Percentiles rank a stretch among this genome's conserved stretches.
Evolutionary conservation across 1,284 basidiomycete species (phyloP).

Genomic region (Moesziomyces antarcticus): DNA sequence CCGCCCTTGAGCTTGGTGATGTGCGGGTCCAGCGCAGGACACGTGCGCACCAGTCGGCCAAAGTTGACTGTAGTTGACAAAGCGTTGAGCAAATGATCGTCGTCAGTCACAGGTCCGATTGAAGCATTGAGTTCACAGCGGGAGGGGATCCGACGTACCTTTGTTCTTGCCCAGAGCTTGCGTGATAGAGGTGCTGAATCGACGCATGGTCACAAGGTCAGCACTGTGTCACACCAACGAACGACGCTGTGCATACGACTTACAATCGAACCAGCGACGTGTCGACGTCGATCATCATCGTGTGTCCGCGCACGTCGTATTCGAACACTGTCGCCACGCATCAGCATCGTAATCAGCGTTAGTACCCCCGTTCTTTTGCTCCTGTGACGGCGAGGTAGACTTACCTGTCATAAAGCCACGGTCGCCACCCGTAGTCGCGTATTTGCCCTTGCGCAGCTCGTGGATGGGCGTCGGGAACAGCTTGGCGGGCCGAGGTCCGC

Average conservation of each 20-base stretch:
- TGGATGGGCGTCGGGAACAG: conserved; percentile 32
- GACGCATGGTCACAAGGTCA: no score
- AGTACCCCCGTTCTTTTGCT: no score
- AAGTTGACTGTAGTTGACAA: conserved; percentile 31
- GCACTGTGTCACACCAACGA: no score
- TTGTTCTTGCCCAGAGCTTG: conserved; percentile 51
- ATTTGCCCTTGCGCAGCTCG: conserved; percentile 39
- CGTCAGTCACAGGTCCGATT: no score
- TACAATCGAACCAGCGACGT: conserved; percentile 49
- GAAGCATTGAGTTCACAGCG: no score
- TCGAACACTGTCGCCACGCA: conserved; percentile 37
- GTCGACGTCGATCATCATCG: conserved; percentile 55
- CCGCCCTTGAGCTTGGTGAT: conserved; percentile 55
- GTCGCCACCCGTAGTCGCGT: conserved; percentile 42
- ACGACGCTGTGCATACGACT: conserved; percentile 1
- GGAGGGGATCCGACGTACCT: conserved; percentile 12
- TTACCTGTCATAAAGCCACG: conserved; percentile 45
- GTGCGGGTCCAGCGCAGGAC: conserved; percentile 39
- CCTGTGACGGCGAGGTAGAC: neutral
- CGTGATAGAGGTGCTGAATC: conserved; percentile 45
- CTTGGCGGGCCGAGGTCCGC: conserved; percentile 25
- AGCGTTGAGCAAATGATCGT: neutral
- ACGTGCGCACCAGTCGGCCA: conserved; percentile 33
- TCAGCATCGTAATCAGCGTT: neutral
- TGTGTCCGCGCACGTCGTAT: conserved; percentile 43